Evolutionary conservation across 148 eudicot species (phyloP).

Genomic region (Polygonum aviculare): DNA sequence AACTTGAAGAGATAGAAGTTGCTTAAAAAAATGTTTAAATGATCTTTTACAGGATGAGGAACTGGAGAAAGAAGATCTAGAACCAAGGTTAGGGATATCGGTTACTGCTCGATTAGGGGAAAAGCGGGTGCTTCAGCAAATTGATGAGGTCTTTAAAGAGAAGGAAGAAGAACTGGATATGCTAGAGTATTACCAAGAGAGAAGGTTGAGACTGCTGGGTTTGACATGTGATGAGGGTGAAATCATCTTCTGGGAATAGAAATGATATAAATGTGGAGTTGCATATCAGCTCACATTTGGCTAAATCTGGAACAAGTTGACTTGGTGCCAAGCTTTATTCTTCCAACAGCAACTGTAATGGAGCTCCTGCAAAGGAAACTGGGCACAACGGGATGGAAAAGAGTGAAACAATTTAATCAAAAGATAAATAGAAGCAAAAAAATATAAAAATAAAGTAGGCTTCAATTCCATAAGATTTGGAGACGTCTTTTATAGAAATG

Average conservation of each 20-base stretch:
- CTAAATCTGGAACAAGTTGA: not conserved
- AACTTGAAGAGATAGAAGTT: not conserved
- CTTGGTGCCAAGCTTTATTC: not conserved
- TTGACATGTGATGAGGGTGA: slow-evolving; percentile 90
- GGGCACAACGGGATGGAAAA: not conserved
- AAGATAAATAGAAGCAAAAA: not conserved
- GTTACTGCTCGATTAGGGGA: slow-evolving; percentile 68
- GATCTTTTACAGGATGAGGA: slow-evolving; percentile 63
- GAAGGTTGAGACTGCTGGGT: slow-evolving; percentile 89
- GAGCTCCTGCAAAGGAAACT: not conserved
- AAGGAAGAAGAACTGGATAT: slow-evolving; percentile 57
- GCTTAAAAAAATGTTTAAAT: not conserved
- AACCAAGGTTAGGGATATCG: slow-evolving; percentile 47
- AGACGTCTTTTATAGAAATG: not conserved
- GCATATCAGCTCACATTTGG: not conserved
- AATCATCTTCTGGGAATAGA: slow-evolving; percentile 65
- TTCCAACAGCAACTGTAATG: not conserved
- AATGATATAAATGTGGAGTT: slow-evolving; percentile 7
- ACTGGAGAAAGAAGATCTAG: slow-evolving; percentile 42
- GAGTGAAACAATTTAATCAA: not conserved
- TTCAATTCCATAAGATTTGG: not conserved
- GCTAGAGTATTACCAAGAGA: slow-evolving; percentile 85
- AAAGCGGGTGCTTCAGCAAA: slow-evolving; percentile 78
- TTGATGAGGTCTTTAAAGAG: slow-evolving; percentile 53
- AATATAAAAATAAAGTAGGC: too few relatives aligned